phyloP scores from a whole-genome alignment of 2,329 filamentous ascomycete genomes.

The Salinomyces thailandicus region DNA sequence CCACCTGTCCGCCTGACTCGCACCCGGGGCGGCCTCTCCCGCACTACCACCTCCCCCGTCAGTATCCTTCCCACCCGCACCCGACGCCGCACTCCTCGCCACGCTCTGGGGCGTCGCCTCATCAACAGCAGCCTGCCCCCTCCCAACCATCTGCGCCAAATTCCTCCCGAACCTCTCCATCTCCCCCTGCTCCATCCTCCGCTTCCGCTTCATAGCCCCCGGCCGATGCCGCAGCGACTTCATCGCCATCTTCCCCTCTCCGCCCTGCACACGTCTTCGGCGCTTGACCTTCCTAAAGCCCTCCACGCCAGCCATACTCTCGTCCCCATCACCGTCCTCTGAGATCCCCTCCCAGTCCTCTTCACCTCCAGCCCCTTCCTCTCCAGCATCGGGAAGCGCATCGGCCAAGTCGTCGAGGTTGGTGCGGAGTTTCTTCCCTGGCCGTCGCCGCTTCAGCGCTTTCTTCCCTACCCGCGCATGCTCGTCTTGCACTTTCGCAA shows the following conservation, averaged over 20 bases:
- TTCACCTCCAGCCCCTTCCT: constrained; percentile 27
- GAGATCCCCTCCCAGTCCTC: constrained; percentile 32
- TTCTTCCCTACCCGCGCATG: constrained; percentile 53
- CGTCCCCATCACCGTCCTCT: constrained; percentile 17
- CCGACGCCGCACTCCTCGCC: constrained; percentile 5
- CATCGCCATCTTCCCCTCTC: constrained; percentile 56
- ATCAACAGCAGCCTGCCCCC: constrained; percentile 11
- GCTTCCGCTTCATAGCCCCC: constrained; percentile 74
- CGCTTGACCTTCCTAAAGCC: constrained; percentile 13
- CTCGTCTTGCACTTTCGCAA: constrained; percentile 29
- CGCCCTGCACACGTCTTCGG: constrained; percentile 9
- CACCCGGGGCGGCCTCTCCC: constrained; percentile 7
- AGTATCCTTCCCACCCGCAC: neutral
- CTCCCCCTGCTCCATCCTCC: constrained; percentile 68
- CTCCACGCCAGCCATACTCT: constrained; percentile 7
- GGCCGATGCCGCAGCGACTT: constrained; percentile 64
- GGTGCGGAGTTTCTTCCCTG: constrained; percentile 67
- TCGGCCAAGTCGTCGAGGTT: constrained; percentile 67
- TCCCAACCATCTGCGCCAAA: constrained; percentile 56
- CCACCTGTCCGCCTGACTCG: constrained; percentile 54
- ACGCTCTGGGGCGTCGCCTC: neutral
- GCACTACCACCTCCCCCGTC: constrained; percentile 15
- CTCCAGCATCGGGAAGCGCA: constrained; percentile 56
- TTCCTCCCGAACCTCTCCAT: constrained; percentile 75
- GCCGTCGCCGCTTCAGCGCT: constrained; percentile 49